Base-by-base conservation (phyloP, 768 basidiomycete genomes). In the Tylopilus intermedius region DNA sequence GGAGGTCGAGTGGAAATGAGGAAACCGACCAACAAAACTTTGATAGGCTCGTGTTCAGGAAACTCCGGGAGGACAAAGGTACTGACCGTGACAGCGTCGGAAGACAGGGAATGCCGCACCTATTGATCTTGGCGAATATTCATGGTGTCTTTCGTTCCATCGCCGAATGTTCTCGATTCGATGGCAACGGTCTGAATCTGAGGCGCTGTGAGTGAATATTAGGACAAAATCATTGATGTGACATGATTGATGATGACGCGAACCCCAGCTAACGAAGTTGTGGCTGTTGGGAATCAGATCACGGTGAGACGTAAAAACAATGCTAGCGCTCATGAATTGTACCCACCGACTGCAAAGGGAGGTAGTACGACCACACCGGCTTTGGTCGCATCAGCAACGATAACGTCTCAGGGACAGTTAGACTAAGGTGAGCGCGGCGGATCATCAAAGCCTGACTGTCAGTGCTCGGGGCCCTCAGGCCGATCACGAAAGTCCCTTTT, bases 121-220 rank as follows among this genome's bases (percentile, higher is more conserved):
- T 55, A 53, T 71, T 67, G 29, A 71, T 74, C 42, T 62, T 61
- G 32, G 67, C 65, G 49, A 77, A 73, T 33, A 77, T 68, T 33
- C 60, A 61, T 29, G 78, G 76, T 10, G 76, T 72, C 61, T 80
- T 74, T 30, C 74, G 72, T 56, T 78, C 77, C 18, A 75, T 63
- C 8, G 75, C 75, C 3, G 65, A 29, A 72, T 74, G 74, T 75
- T 50, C 79, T 73, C 37, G 75, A 75, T 37, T 70, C 71, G 8
- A 78, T 78, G n/a, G 60, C 78, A 84, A 44, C 85, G 67, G 66
- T 86, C 86, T 14, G 79, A 80, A 64, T 84, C 85, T 18, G 83
- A 61, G 49, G 57, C 54, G 50, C 65, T 54, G 24, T 40, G 54
- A 4, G 84, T 81, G 63, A 82, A 85, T 39, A 71, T 62, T 64